Base-by-base conservation (phyloP, 106 monocot genomes). In the Narthecium ossifragum region DNA sequence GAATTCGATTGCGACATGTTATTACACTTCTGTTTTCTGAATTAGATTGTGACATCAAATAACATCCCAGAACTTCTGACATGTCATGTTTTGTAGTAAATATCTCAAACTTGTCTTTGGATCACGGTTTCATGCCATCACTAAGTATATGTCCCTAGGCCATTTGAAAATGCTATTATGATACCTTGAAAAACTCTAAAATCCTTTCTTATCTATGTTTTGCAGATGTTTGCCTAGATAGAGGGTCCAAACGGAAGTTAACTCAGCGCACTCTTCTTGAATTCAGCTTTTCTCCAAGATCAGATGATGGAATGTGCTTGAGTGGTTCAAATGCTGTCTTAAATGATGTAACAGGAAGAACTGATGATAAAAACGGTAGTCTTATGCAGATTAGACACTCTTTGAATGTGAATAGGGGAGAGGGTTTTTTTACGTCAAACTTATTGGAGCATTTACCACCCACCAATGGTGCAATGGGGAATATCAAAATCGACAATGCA, bases 181-280 rank as follows among this genome's bases (percentile, higher is more conserved):
- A 38, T 8, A 40, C 21, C 10, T 34, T 18, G 36, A 22, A 24
- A 27, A 26, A n/a, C 22, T 45, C 26, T 60, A 27, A 17, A 40
- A 27, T 2, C 24, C 3, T 27, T 6, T 52, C 5, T 52, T 4
- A 13, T 25, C n/a, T n/a, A 43, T 43, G 43, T 33, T 8, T 28
- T 80, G 67, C 83, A 96, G 94, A 96, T 73, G 55, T 38, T 30
- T 96, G 90, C 70, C 78, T 96, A 37, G 57, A 61, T n/a, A 83
- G 73, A 62, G 78, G 86, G 33, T 74, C 64, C 18, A 96, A 86
- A 68, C 40, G 86, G 53, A 96, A 86, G 69, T 63, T 86, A 51
- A 81, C 33, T 17, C 94, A 96, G 23, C 26, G 65, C 6, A 96
- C 90, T 28, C 90, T 96, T 68, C 69, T 86, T 55, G 74, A 83